These are phyloP conservation scores for Yarrowia hollandica DNA, from an alignment of 805 yeast species.

Conservation along the genomic window DNA sequence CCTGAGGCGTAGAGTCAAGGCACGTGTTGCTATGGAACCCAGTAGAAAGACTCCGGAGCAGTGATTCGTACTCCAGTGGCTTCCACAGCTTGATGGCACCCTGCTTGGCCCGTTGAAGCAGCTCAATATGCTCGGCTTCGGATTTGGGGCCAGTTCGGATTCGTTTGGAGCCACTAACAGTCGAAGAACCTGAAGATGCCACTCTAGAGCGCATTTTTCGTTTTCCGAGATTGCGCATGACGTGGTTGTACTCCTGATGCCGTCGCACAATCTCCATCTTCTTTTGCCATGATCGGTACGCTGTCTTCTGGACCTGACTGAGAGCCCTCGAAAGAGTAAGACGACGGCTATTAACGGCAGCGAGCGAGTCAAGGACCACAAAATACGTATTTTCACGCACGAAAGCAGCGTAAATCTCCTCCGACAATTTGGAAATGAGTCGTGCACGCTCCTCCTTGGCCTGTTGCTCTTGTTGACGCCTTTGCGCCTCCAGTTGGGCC, in stretches of 20 bases:
- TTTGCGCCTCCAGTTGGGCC: neutral
- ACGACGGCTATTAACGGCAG: conserved; percentile 46
- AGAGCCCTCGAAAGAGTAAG: conserved; percentile 42
- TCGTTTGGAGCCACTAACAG: neutral
- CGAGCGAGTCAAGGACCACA: conserved; percentile 55
- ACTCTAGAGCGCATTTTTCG: conserved; percentile 30
- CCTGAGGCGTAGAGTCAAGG: neutral
- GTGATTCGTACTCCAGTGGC: conserved; percentile 28
- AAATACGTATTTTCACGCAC: conserved; percentile 23
- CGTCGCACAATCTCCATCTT: conserved; percentile 40
- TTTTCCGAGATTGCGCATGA: conserved; percentile 42
- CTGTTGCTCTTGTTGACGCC: neutral
- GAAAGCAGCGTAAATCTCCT: conserved; percentile 60
- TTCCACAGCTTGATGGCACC: conserved; percentile 28
- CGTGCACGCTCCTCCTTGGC: conserved; percentile 30
- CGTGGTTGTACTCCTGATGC: conserved; percentile 45
- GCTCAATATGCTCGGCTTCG: neutral
- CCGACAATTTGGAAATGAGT: conserved; percentile 45
- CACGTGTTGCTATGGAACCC: conserved; percentile 4
- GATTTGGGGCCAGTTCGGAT: conserved; percentile 11
- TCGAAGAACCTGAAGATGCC: conserved; percentile 20
- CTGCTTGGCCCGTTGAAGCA: conserved; percentile 2
- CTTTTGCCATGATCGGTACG: conserved; percentile 41
- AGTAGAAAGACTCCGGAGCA: neutral
- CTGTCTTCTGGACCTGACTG: conserved; percentile 38